Conservation (phyloP, 352 stramenopile genomes). For the Thraustochytrium sp. region DNA sequence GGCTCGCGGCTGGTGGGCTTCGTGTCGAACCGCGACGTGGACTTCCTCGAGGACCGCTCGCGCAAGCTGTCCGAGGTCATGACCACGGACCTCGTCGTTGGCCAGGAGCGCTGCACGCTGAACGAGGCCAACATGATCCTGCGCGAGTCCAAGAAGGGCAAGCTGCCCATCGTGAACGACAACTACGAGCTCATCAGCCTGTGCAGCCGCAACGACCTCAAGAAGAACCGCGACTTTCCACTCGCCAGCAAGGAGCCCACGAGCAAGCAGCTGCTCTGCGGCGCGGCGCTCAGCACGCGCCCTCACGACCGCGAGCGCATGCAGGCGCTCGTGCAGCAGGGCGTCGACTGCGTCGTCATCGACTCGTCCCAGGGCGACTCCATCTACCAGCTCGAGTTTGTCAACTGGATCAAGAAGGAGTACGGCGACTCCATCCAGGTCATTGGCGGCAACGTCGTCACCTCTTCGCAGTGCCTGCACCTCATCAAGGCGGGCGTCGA, state of each 20-base stretch:
- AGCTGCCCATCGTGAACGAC: slow-evolving; percentile 97
- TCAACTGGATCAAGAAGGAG: slow-evolving; percentile 79
- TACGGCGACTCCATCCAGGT: slow-evolving; percentile 89
- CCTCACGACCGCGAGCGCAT: slow-evolving; percentile 90
- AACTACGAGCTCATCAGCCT: slow-evolving; percentile 88
- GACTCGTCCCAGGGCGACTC: slow-evolving; percentile 99
- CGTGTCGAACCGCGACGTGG: slow-evolving; percentile 97
- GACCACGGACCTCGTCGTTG: slow-evolving; percentile 79
- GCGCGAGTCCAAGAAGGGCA: slow-evolving; percentile 97
- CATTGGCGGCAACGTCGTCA: slow-evolving; percentile 99
- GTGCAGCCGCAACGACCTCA: slow-evolving; percentile 84
- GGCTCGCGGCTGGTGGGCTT: slow-evolving; percentile 95
- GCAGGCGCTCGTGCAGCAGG: slow-evolving; percentile 73
- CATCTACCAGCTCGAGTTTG: slow-evolving; percentile 84
- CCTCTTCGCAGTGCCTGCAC: slow-evolving; percentile 90
- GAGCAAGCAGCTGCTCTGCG: slow-evolving; percentile 97
- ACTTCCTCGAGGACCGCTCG: slow-evolving; percentile 91
- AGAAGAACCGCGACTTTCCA: slow-evolving; percentile 96
- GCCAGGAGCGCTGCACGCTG: slow-evolving; percentile 87
- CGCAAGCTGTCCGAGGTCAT: slow-evolving; percentile 77
- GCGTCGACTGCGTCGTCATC: slow-evolving; percentile 98
- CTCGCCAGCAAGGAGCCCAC: slow-evolving; percentile 78
- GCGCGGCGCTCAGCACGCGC: slow-evolving; percentile 96
- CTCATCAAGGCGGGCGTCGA: slow-evolving; percentile 97
- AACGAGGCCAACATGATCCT: slow-evolving; percentile 95